Percentiles rank a stretch among this genome's conserved stretches.
These are phyloP conservation scores for Akanthomyces dipterigenus DNA, from an alignment of 2,329 filamentous ascomycete species.

Conservation along the genomic window DNA sequence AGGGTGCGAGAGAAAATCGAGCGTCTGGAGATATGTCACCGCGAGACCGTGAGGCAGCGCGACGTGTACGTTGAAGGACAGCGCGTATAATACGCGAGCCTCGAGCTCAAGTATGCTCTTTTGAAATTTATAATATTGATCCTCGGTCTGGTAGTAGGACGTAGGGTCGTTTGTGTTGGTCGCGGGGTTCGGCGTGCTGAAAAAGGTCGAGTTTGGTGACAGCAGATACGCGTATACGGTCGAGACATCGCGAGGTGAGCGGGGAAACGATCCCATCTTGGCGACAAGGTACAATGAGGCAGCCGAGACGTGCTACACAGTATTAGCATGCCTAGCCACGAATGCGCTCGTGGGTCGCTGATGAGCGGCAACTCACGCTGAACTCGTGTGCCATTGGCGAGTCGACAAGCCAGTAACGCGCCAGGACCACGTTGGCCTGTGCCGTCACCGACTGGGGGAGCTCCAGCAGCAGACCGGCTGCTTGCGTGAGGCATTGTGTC, in stretches of 20 bases:
- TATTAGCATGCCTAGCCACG: not conserved
- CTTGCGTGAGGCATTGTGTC: constrained; percentile 67
- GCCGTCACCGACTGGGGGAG: constrained; percentile 81
- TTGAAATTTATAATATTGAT: constrained; percentile 60
- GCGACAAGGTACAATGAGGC: constrained; percentile 73
- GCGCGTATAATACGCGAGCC: constrained; percentile 63
- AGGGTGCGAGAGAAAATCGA: constrained; percentile 55
- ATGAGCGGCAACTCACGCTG: constrained; percentile 30
- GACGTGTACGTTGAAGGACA: constrained; percentile 80
- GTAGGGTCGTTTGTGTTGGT: constrained; percentile 35
- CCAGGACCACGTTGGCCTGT: constrained; percentile 75
- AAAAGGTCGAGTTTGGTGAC: constrained; percentile 52
- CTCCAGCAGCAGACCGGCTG: constrained; percentile 72
- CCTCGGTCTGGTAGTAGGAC: constrained; percentile 65
- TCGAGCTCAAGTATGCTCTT: constrained; percentile 65
- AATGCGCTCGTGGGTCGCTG: not conserved
- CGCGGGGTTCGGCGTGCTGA: constrained; percentile 32
- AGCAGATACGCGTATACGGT: constrained; percentile 81
- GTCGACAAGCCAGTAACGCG: constrained; percentile 67
- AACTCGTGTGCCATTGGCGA: constrained; percentile 53
- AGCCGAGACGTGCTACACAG: constrained; percentile 66
- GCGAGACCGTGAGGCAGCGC: constrained; percentile 79
- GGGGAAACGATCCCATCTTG: constrained; percentile 73
- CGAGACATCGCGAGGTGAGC: constrained; percentile 70
- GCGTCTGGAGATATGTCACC: constrained; percentile 85